Evolutionary conservation across 2,329 filamentous ascomycete genomes (phyloP).

Genomic region (Pseudocercospora fijiensis): DNA sequence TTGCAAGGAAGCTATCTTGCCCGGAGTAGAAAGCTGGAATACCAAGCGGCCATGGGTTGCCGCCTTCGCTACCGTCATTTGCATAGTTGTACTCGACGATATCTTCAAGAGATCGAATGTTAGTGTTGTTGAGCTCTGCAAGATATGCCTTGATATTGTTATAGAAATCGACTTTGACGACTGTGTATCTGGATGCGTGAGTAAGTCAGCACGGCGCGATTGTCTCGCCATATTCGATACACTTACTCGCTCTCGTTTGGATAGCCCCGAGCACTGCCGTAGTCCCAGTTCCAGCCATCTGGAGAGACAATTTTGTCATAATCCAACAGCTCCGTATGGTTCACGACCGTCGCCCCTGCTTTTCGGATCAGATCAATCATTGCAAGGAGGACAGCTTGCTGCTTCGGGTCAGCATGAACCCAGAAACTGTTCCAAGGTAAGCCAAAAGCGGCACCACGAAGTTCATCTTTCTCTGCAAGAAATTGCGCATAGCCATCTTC

Average conservation of each 20-base stretch:
- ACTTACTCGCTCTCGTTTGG: constrained; percentile 1
- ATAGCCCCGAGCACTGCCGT: constrained; percentile 33
- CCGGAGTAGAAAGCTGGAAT: constrained; percentile 67
- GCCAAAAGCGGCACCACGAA: constrained; percentile 65
- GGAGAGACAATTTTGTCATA: constrained; percentile 63
- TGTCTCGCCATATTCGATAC: not conserved
- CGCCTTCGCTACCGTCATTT: constrained; percentile 67
- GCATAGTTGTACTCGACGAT: constrained; percentile 61
- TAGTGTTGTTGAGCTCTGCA: constrained; percentile 60
- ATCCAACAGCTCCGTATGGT: constrained; percentile 66
- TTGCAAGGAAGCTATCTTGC: constrained; percentile 69
- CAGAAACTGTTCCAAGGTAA: constrained; percentile 72
- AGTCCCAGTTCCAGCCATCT: constrained; percentile 67
- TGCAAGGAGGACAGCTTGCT: constrained; percentile 54
- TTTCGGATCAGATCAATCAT: constrained; percentile 55
- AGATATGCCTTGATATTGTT: constrained; percentile 66
- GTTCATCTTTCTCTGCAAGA: constrained; percentile 53
- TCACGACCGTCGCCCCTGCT: constrained; percentile 67
- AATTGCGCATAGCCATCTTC: constrained; percentile 57
- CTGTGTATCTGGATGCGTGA: constrained; percentile 63
- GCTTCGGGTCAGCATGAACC: constrained; percentile 58
- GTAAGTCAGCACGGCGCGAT: not conserved
- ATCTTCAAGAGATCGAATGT: constrained; percentile 60
- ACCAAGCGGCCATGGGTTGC: constrained; percentile 51
- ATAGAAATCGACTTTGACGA: constrained; percentile 70